phyloP scores from a whole-genome alignment of 2,329 filamentous ascomycete genomes.

The Stagonosporopsis tanaceti region DNA sequence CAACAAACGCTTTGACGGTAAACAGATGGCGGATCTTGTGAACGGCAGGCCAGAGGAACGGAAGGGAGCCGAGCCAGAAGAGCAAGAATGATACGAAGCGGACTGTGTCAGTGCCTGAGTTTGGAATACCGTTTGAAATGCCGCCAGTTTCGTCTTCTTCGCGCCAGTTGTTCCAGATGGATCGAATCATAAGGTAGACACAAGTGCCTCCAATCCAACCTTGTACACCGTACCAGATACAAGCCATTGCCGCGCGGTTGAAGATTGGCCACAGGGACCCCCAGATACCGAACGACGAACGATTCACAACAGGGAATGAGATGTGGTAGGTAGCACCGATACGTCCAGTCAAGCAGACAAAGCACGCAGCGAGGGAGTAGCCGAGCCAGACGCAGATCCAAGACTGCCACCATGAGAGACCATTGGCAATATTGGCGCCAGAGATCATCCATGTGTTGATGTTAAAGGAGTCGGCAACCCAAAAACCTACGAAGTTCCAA shows the following conservation, averaged over 20 bases:
- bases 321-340: slow-evolving; percentile 90
- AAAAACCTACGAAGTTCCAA: slow-evolving; percentile 22
- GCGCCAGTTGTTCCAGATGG: slow-evolving; percentile 78
- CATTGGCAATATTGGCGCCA: slow-evolving; percentile 78
- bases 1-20: slow-evolving; percentile 86
- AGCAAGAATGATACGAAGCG: slow-evolving; percentile 85
- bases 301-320: slow-evolving; percentile 81
- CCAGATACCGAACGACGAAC: slow-evolving; percentile 87
- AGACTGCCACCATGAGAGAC: slow-evolving; percentile 90
- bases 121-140: slow-evolving; percentile 73
- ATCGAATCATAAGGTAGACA: slow-evolving; percentile 85
- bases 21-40: slow-evolving; percentile 90
- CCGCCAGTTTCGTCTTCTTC: slow-evolving; percentile 48
- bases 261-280: slow-evolving; percentile 88
- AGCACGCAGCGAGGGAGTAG: slow-evolving; percentile 77
- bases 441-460: slow-evolving; percentile 93
- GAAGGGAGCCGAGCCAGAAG: slow-evolving; percentile 82
- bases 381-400: slow-evolving; percentile 81
- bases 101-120: slow-evolving; percentile 75
- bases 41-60: slow-evolving; percentile 88
- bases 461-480: slow-evolving; percentile 53
- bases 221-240: slow-evolving; percentile 88
- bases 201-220: slow-evolving; percentile 82
- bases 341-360: slow-evolving; percentile 75
- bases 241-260: slow-evolving; percentile 86